These are phyloP conservation scores for Paramyrothecium roridum DNA, from an alignment of 2,329 filamentous ascomycete species.

Conservation along the genomic window DNA sequence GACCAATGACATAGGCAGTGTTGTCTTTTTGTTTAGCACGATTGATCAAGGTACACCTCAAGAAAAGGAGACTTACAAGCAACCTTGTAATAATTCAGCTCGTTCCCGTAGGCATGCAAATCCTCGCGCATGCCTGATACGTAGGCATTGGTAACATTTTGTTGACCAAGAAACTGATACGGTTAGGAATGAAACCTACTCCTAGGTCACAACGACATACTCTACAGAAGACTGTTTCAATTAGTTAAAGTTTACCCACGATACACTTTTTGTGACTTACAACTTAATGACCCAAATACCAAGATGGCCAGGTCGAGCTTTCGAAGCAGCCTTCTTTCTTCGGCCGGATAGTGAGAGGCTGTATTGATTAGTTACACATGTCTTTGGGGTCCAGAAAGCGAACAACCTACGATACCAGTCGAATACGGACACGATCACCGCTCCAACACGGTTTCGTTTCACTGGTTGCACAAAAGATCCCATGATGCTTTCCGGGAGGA, in stretches of 20 bases:
- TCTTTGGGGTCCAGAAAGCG: neutral
- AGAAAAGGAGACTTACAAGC: slow-evolving; percentile 29
- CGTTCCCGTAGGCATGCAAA: slow-evolving; percentile 25
- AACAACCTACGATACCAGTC: slow-evolving; percentile 22
- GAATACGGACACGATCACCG: slow-evolving; percentile 21
- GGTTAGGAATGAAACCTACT: neutral
- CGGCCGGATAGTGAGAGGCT: slow-evolving; percentile 19
- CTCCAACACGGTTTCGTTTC: slow-evolving; percentile 17
- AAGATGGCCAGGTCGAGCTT: slow-evolving; percentile 22
- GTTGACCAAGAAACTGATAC: slow-evolving; percentile 9
- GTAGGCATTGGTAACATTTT: slow-evolving; percentile 30
- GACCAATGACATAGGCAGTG: slow-evolving; percentile 26
- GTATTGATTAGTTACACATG: neutral
- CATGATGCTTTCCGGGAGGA: neutral
- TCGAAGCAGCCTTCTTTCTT: slow-evolving; percentile 18
- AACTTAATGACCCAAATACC: slow-evolving; percentile 17
- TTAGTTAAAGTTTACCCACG: neutral
- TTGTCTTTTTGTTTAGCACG: slow-evolving; percentile 28
- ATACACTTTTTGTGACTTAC: slow-evolving; percentile 9
- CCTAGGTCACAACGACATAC: neutral
- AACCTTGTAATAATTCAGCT: slow-evolving; percentile 19
- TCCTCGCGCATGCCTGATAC: slow-evolving; percentile 32
- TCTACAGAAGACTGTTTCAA: slow-evolving; percentile 1
- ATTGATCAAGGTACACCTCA: slow-evolving; percentile 11
- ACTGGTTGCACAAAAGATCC: slow-evolving; percentile 4